Conservation (phyloP, 495 filamentous ascomycete genomes). For the Immersiella caudata region DNA sequence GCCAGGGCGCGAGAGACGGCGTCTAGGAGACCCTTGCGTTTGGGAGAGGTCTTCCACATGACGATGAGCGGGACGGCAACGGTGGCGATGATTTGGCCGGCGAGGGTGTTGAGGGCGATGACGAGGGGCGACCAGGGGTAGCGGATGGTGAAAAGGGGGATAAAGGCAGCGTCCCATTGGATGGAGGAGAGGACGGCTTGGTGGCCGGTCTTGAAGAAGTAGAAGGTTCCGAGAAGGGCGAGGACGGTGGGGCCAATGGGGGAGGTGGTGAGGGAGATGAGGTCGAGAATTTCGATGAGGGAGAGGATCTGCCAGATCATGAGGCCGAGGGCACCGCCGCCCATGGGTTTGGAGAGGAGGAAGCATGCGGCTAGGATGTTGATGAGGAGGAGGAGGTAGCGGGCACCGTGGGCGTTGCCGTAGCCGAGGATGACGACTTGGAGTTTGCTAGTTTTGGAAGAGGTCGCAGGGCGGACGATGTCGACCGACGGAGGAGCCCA, state of each 20-base stretch:
- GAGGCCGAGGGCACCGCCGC: constrained; percentile 77
- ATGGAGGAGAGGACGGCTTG: constrained; percentile 86
- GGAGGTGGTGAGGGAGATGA: constrained; percentile 64
- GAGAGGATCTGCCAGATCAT: constrained; percentile 84
- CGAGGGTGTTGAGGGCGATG: constrained; percentile 84
- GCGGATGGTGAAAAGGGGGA: constrained; percentile 76
- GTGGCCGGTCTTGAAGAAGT: constrained; percentile 98
- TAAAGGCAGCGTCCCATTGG: constrained; percentile 97
- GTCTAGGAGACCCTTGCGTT: constrained; percentile 62
- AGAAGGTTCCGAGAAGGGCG: constrained; percentile 81
- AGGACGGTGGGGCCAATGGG: constrained; percentile 85
- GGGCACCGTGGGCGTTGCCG: constrained; percentile 87
- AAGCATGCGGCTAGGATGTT: constrained; percentile 75
- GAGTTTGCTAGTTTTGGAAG: constrained; percentile 45
- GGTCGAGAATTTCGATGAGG: constrained; percentile 84
- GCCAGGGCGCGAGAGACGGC: constrained; percentile 68
- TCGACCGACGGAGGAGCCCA: constrained; percentile 77
- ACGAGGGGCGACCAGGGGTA: constrained; percentile 89
- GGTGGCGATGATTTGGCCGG: constrained; percentile 80
- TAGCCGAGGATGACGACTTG: constrained; percentile 84
- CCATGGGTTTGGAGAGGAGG: constrained; percentile 93
- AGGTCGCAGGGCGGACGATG: constrained; percentile 49
- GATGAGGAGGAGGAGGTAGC: constrained; percentile 81
- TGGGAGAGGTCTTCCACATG: constrained; percentile 79
- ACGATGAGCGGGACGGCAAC: constrained; percentile 76